Conservation (phyloP, 306 rosid species). For the Fragaria iinumae region DNA sequence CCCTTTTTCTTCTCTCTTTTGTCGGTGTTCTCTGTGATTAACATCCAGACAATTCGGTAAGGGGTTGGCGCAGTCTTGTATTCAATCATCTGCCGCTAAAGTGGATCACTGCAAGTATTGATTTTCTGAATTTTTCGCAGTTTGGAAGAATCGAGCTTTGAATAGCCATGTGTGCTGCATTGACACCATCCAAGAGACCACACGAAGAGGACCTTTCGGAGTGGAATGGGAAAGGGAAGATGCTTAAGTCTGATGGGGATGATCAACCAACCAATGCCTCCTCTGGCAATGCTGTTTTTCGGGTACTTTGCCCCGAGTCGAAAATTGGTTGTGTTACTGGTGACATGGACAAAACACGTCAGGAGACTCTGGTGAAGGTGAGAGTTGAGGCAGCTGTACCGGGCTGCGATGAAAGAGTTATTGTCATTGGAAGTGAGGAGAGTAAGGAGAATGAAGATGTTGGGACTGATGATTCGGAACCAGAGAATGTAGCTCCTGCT, state of each 20-base stretch:
- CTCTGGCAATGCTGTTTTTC: slow-evolving; percentile 44
- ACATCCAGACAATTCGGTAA: too few species aligned
- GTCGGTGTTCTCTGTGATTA: too few species aligned
- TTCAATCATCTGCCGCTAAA: too few species aligned
- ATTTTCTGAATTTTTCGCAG: not conserved
- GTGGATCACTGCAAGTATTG: too few species aligned
- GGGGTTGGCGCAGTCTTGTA: too few species aligned
- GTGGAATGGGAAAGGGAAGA: slow-evolving; percentile 58
- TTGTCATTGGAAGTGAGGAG: slow-evolving; percentile 51
- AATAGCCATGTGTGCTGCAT: slow-evolving; percentile 47
- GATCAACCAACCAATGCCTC: slow-evolving; percentile 32
- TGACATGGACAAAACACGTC: slow-evolving; percentile 58
- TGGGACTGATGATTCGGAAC: slow-evolving; percentile 29
- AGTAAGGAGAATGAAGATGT: slow-evolving; percentile 37
- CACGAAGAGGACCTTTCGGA: slow-evolving; percentile 42
- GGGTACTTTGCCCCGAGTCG: slow-evolving; percentile 61
- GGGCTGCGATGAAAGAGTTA: slow-evolving; percentile 76
- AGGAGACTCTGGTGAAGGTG: slow-evolving; percentile 60
- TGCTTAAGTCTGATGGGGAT: slow-evolving; percentile 41
- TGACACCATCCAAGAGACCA: slow-evolving; percentile 73
- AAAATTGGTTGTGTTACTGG: slow-evolving; percentile 59
- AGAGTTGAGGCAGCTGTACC: slow-evolving; percentile 66
- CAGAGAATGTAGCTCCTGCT: slow-evolving; percentile 30
- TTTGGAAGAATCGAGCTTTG: slow-evolving; percentile 19
- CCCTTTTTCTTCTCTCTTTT: too few species aligned